These are phyloP conservation scores for Globisporangium iwayamae DNA, from an alignment of 352 stramenopile species.

Conservation along the genomic window DNA sequence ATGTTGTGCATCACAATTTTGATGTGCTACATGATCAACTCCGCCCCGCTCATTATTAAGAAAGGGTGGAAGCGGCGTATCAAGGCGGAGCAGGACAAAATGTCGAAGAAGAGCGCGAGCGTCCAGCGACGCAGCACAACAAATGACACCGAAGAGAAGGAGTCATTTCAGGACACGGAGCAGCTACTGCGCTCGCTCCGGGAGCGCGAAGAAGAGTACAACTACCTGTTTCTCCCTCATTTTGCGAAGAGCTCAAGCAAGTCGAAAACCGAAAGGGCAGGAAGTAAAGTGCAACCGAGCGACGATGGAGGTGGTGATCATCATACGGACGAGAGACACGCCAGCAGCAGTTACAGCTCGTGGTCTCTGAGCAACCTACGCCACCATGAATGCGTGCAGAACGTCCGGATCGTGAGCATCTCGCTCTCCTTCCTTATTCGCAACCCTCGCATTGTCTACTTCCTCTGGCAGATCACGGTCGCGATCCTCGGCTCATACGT, in stretches of 20 bases:
- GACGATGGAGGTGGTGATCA: background rate
- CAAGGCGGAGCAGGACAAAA: constrained; percentile 30
- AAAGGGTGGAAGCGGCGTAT: constrained; percentile 65
- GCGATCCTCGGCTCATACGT: constrained; percentile 59
- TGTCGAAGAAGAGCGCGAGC: constrained; percentile 43
- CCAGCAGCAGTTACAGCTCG: background rate
- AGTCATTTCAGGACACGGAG: constrained; percentile 66
- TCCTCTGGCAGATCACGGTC: constrained; percentile 49
- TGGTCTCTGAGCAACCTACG: background rate
- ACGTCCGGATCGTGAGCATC: constrained; percentile 30
- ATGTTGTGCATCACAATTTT: constrained; percentile 45
- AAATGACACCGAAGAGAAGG: constrained; percentile 33
- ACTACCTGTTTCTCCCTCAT: constrained; percentile 52
- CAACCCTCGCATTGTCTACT: constrained; percentile 58
- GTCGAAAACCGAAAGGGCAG: background rate
- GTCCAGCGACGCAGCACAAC: constrained; percentile 16
- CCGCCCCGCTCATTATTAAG: constrained; percentile 59
- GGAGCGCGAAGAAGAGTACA: constrained; percentile 60
- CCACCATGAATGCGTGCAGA: background rate
- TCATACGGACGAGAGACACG: background rate
- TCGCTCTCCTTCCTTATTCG: constrained; percentile 50
- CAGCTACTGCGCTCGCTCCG: constrained; percentile 48
- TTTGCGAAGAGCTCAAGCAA: constrained; percentile 5
- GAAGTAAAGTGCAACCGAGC: background rate
- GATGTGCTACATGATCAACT: constrained; percentile 65